Evolutionary conservation across 2,329 filamentous ascomycete genomes (phyloP).

Genomic region (Ilyonectria destructans): DNA sequence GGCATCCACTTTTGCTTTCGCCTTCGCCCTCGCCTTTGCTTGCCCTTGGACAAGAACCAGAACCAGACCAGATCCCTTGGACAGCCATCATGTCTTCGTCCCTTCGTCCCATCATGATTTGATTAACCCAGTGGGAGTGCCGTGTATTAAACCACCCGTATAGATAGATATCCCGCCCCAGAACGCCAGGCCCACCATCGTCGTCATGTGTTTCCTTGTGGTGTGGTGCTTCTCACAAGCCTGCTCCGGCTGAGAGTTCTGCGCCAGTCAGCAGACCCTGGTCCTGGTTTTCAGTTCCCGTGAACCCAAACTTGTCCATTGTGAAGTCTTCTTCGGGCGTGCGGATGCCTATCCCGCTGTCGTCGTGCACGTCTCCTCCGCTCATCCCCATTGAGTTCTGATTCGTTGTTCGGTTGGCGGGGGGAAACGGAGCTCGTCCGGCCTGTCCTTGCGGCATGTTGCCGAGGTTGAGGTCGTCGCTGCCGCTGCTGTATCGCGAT

Average conservation of each 20-base stretch:
- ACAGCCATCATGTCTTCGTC: slow-evolving; percentile 53
- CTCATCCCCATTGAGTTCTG: slow-evolving; percentile 57
- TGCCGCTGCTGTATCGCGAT: slow-evolving; percentile 62
- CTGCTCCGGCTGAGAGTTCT: slow-evolving; percentile 48
- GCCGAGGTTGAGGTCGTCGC: slow-evolving; percentile 63
- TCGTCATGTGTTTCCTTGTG: slow-evolving; percentile 8
- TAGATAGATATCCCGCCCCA: slow-evolving; percentile 41
- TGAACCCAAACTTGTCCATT: slow-evolving; percentile 72
- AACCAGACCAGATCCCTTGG: slow-evolving; percentile 29
- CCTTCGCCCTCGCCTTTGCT: slow-evolving; percentile 9
- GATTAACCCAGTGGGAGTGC: slow-evolving; percentile 46
- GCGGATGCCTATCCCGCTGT: slow-evolving; percentile 82
- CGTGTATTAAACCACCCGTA: slow-evolving; percentile 46
- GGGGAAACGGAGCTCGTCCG: slow-evolving; percentile 66
- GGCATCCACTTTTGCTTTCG: slow-evolving; percentile 9
- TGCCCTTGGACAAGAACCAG: slow-evolving; percentile 20
- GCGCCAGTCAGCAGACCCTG: slow-evolving; percentile 53
- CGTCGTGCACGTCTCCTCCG: slow-evolving; percentile 72
- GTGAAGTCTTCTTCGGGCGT: slow-evolving; percentile 78
- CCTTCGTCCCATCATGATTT: slow-evolving; percentile 52
- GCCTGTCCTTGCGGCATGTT: slow-evolving; percentile 65
- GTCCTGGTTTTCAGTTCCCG: slow-evolving; percentile 55
- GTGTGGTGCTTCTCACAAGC: slow-evolving; percentile 35
- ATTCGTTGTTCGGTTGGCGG: slow-evolving; percentile 60
- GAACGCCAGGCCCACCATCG: slow-evolving; percentile 43